Conservation (phyloP, 139 green algal species). For the Chara braunii region DNA sequence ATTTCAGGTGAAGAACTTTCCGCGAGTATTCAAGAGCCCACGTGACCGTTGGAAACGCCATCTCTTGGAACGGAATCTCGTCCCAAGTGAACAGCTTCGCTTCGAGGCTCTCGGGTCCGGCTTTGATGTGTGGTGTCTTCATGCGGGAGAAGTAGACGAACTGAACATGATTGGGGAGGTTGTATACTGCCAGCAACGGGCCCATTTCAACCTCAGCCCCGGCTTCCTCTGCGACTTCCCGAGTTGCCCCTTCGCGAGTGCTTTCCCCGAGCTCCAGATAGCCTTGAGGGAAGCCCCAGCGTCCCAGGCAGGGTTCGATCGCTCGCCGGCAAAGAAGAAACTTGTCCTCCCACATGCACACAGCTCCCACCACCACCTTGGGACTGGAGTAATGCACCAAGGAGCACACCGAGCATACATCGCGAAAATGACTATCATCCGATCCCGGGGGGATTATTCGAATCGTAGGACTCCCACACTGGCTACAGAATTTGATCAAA, state of each 20-base stretch:
- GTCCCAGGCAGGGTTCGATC: conserved; percentile 77
- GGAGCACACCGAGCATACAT: conserved; percentile 7
- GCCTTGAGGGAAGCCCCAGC: conserved; percentile 57
- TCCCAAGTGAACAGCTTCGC: background rate
- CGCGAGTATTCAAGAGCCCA: background rate
- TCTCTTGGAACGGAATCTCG: background rate
- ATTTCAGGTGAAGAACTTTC: background rate
- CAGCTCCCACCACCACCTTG: conserved; percentile 24
- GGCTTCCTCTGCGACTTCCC: conserved; percentile 68
- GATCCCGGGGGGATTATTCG: background rate
- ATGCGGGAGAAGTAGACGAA: background rate
- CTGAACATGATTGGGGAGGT: conserved; percentile 17
- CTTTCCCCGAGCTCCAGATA: conserved; percentile 62
- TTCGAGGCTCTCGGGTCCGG: conserved; percentile 3
- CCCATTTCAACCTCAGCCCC: conserved; percentile 30
- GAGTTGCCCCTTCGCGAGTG: conserved; percentile 51
- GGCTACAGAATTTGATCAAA: conserved; percentile 17
- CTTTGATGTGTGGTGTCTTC: background rate
- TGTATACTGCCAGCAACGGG: conserved; percentile 25
- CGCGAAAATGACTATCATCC: conserved; percentile 4
- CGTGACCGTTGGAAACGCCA: background rate
- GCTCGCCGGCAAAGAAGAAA: conserved; percentile 70
- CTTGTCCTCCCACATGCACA: conserved; percentile 23
- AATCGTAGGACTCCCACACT: conserved; percentile 24
- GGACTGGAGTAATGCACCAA: conserved; percentile 24